Evolutionary conservation across 805 yeast species (phyloP).

Genomic region (Schwanniomyces sp.): DNA sequence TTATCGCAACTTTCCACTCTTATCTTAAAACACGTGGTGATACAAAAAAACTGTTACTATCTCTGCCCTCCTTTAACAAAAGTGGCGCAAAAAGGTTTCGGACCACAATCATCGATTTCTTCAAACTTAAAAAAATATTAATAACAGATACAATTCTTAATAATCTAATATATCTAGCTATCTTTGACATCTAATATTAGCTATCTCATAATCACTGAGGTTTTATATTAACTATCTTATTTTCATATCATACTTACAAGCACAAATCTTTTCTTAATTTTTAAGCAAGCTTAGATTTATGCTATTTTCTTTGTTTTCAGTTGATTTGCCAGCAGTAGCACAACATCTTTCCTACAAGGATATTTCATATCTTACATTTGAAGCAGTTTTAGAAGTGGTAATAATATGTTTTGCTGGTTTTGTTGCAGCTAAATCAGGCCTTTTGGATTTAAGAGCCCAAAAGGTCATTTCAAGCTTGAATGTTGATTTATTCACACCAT

Average conservation of each 20-base stretch:
- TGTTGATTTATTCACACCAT: slow-evolving; percentile 93
- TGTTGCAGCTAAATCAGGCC: slow-evolving; percentile 72
- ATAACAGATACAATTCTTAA: background rate
- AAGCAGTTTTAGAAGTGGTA: slow-evolving; percentile 90
- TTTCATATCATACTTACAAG: background rate
- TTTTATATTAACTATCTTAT: background rate
- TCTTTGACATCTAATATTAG: background rate
- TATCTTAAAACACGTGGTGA: too few species aligned
- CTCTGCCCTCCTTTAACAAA: too few species aligned
- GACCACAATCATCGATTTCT: too few species aligned
- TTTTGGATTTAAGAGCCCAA: slow-evolving; percentile 72
- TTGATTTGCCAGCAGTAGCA: background rate
- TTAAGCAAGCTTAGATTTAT: background rate
- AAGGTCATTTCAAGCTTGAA: slow-evolving; percentile 74
- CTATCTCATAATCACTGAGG: background rate
- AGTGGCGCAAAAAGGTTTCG: too few species aligned
- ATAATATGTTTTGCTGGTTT: slow-evolving; percentile 84
- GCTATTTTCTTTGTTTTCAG: background rate
- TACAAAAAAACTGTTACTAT: too few species aligned
- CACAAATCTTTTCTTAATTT: background rate
- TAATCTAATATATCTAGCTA: background rate
- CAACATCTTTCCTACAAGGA: slow-evolving; percentile 35
- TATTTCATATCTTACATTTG: slow-evolving; percentile 72
- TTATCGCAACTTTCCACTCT: too few species aligned
- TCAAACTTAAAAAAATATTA: too few species aligned